Evolutionary conservation across 805 yeast species (phyloP), one percentile per base, ranked within the genome.

Genomic region (Candida coquimbonensis): DNA sequence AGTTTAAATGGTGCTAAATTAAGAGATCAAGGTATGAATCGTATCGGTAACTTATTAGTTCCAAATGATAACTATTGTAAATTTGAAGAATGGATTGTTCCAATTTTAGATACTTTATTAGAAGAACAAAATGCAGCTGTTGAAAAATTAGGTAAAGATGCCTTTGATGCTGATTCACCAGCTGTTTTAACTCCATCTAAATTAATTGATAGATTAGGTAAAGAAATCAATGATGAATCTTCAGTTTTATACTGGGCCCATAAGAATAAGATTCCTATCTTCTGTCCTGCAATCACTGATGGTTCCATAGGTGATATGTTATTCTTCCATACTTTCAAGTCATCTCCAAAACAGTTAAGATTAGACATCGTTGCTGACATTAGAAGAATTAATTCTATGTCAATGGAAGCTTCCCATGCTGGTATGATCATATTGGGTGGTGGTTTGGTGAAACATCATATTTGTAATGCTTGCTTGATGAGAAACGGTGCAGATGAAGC

Each of bases 401-500:
- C 98, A 9, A 90, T 93, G 96, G 95, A 83, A 47, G 96, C 99
- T 12, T 75, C 84, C 31, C 77, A 74, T 54, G 97, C 99, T 7
- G 98, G 99, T 52, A 93, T 93, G 97, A 70, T 93, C 45, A 82
- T 93, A 51, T 75, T 93, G 42, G 99, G 99, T 47, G 99, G 99
- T 58, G 99, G 99, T 37, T 69, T 93, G 47, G 78, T 93, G 60
- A 93, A 93, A 69, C 99, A 93, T 64, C 99, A 93, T 63, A 93
- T 93, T 56, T 90, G 96, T 59, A 93, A 93, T 61, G 99, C 99
- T 13, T 91, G 98, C 63, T 73, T 93, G 56, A 93, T 93, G 99
- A 84, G 99, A 73, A 95, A 93, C 59, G 99, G 99, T 59, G 99
- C 99, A 21, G 99, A 93, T 64, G 88, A 83, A 62, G 98, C 99